phyloP scores from a whole-genome alignment of 2,329 filamentous ascomycete genomes.

The Verticillium klebahnii region DNA sequence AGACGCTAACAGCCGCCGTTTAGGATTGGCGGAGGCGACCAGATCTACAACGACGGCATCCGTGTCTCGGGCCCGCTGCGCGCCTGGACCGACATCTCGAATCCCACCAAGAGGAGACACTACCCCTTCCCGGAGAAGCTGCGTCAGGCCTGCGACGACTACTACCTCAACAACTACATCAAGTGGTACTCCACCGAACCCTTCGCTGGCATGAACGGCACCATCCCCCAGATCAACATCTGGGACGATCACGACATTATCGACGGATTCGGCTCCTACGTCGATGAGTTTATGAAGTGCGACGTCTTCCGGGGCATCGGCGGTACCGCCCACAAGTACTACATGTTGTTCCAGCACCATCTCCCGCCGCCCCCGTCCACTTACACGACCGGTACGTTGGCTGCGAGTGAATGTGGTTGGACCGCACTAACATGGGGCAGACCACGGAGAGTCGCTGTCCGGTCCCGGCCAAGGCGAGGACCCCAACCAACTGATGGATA shows the following conservation, averaged over 20 bases:
- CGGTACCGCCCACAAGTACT: constrained; percentile 93
- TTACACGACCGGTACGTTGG: constrained; percentile 66
- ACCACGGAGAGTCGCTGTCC: constrained; percentile 34
- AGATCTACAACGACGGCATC: constrained; percentile 94
- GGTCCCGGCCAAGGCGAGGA: constrained; percentile 48
- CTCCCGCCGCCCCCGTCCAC: constrained; percentile 79
- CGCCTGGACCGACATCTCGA: constrained; percentile 78
- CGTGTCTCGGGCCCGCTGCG: constrained; percentile 77
- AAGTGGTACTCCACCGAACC: constrained; percentile 74
- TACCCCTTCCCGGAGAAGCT: constrained; percentile 74
- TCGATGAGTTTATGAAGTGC: constrained; percentile 88
- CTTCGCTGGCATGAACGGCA: constrained; percentile 80
- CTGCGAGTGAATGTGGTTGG: constrained; percentile 13
- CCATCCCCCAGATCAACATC: constrained; percentile 94
- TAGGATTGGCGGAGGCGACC: constrained; percentile 79
- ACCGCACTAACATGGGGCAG: constrained; percentile 32
- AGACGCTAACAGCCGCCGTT: constrained; percentile 40
- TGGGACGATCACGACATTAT: constrained; percentile 98
- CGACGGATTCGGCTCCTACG: constrained; percentile 90
- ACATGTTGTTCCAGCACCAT: constrained; percentile 96
- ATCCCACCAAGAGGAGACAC: constrained; percentile 75
- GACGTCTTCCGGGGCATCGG: constrained; percentile 90
- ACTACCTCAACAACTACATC: constrained; percentile 89
- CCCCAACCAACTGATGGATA: constrained; percentile 66
- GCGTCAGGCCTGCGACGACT: constrained; percentile 79